A percentile compares a stretch with the other conserved stretches of the same genome.
phyloP scores from a whole-genome alignment of 2,329 filamentous ascomycete genomes.

The Fusarium solani-melongenae region DNA sequence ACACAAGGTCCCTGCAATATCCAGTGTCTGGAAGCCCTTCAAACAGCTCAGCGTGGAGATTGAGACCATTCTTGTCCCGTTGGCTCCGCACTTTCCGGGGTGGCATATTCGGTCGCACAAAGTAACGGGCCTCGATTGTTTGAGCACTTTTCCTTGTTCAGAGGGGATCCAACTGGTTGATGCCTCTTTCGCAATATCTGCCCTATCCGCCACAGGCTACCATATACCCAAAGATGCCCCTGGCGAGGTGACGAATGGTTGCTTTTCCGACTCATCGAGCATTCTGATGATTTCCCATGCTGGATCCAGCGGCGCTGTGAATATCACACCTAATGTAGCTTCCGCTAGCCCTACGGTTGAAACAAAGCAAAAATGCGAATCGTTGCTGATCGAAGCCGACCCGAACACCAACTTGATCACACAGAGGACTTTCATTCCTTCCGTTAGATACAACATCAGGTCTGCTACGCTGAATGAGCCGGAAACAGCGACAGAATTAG shows the following conservation, averaged over 20 bases:
- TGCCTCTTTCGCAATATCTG: slow-evolving; percentile 15
- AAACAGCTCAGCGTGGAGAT: slow-evolving; percentile 24
- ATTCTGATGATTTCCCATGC: neutral
- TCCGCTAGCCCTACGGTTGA: accelerated
- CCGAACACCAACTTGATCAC: slow-evolving; percentile 12
- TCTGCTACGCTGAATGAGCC: neutral
- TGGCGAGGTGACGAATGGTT: neutral
- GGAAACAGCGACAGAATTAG: neutral
- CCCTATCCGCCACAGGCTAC: neutral
- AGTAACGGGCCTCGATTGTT: neutral
- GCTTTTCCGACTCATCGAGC: neutral
- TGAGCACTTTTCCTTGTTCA: neutral
- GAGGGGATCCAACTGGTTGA: slow-evolving; percentile 4
- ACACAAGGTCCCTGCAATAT: neutral
- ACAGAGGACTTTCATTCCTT: slow-evolving; percentile 8
- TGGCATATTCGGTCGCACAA: slow-evolving; percentile 39
- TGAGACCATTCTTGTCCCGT: slow-evolving; percentile 34
- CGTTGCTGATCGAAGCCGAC: slow-evolving; percentile 10
- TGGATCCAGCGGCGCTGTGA: slow-evolving; percentile 6
- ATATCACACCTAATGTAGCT: neutral
- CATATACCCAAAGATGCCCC: neutral
- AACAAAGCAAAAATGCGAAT: neutral
- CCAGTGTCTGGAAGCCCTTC: slow-evolving; percentile 39
- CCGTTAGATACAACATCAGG: neutral
- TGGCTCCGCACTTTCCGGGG: slow-evolving; percentile 34